These are phyloP conservation scores for Globisporangium cylindrosporum DNA, from an alignment of 352 stramenopile genomes.

Conservation along the genomic window DNA sequence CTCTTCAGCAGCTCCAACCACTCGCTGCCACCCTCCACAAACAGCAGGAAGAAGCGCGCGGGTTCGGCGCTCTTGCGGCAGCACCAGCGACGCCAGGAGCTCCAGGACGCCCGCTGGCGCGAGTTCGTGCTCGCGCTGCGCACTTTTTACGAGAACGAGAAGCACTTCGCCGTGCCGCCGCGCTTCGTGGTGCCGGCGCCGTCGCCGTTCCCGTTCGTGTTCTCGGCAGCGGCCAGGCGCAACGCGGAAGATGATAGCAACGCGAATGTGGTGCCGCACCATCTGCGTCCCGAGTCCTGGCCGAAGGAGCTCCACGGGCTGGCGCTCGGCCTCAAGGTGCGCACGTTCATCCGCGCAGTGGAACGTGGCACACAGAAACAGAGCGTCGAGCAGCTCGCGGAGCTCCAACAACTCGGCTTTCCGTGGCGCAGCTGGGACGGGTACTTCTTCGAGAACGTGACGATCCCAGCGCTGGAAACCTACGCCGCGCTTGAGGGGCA, in stretches of 20 bases:
- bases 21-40: not conserved
- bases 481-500: conserved; percentile 84
- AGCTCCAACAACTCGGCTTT: conserved; percentile 51
- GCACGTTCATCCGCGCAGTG: conserved; percentile 50
- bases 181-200: conserved; percentile 33
- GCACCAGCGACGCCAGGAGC: conserved; percentile 16
- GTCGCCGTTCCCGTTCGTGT: conserved; percentile 31
- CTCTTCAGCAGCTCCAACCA: not conserved
- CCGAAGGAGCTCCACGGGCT: conserved; percentile 46
- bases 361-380: conserved; percentile 25
- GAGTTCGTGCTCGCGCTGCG: conserved; percentile 46
- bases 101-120: conserved; percentile 13
- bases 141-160: conserved; percentile 52
- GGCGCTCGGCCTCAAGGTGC: conserved; percentile 52
- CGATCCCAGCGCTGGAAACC: conserved; percentile 68
- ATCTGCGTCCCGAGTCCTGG: conserved; percentile 25
- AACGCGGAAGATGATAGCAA: not conserved
- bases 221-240: not conserved
- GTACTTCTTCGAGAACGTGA: conserved; percentile 62
- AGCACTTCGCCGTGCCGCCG: conserved; percentile 62
- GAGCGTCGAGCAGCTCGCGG: conserved; percentile 29
- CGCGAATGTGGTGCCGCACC: not conserved
- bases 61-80: not conserved
- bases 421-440: conserved; percentile 51
- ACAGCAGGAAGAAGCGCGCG: not conserved